Evolutionary conservation across 805 yeast species (phyloP), one percentile per base, ranked within the genome.

Genomic region (Ogataea siamensis): DNA sequence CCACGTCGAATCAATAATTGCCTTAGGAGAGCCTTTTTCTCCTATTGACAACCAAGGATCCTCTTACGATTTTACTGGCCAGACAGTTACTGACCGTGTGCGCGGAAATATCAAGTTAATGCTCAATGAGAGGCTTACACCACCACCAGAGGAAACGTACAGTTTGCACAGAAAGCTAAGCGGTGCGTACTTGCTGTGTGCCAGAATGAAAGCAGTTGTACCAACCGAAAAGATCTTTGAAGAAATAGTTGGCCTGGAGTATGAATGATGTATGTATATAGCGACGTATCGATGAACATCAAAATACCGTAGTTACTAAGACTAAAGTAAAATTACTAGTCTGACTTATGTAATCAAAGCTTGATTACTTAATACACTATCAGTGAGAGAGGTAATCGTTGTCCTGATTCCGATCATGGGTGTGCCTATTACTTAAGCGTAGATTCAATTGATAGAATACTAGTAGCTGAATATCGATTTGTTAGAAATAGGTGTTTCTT

Each of bases 71-170:
- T 93, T 93, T 65, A 67, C 74, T 18, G 67, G 76, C 39, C 99
- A 93, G 62, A 89, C 96, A 10, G 91, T 93, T 28, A 88, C 98
- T 5, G 96, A 87, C 49, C 75, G 98, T 47, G 96, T 93, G 15
- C 76, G 95, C 48, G 82, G 77, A 3, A 88, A 89, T 54, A 87
- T 93, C 49, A 80, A 87, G 2, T 66, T 89, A 37, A 93, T 93
- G 99, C 71, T 93, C 45, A 76, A 81, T 44, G 96, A 93, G 62
- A 76, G 99, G 50, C 68, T 93, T 45, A 78, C 96, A 3, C 97
- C 99, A 3, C 99, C 99, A 10, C 99, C 99, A 2, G 98, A 93
- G 55, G 99, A 93, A 62, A 93, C 99, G 0, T 93, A 93, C 60
- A 84, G 95, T n/a, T 69, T 93, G 51, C 99, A 93, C 64, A 73